Evolutionary conservation across 108 stramenopile species (phyloP), one percentile per base, ranked within the genome.

Genomic region (Nitzschia sp.): DNA sequence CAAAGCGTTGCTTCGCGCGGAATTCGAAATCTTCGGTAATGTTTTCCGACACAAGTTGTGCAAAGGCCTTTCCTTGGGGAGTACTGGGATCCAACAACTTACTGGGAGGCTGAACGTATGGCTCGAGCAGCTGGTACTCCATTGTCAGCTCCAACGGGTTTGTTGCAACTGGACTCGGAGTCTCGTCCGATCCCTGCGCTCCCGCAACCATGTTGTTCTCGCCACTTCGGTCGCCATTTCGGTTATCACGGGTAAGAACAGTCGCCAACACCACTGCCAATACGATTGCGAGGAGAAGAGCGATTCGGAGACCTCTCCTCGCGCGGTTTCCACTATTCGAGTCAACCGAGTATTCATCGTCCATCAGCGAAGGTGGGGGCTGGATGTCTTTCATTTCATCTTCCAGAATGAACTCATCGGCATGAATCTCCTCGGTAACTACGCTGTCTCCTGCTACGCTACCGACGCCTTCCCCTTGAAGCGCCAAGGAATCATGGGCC

Each of bases 31-130:
- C 27, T 18, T 32, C 21, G 54, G 57, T 61, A 0, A 19, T 54
- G 42, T 63, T 34, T 42, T 66, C 51, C n/a, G 48, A 0, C 9
- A 70, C 11, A 35, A 75, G 31, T 34, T 58, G 38, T 35, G 51
- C n/a, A 59, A 61, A 75, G 0, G 80, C 80, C 66, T 75, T 54
- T 27, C 74, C 74, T 59, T 81, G 74, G 27, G 80, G 70, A 9
- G 74, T 68, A 6, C 34, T 5, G 3, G 47, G 59, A 49, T 81
- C 80, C 19, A 68, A 55, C 21, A 81, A 32, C 17, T 32, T 26
- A 24, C 23, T 23, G 11, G 67, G 34, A 28, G 57, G 29, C 13
- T 59, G 32, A 18, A 66, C 51, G 6, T 54, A 53, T 21, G 65
- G 65, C 53, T 31, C 34, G 3, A 66, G 21, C 21, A 66, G n/a